Conservation (phyloP, 345 rosid genomes). For the Murraya paniculata region DNA sequence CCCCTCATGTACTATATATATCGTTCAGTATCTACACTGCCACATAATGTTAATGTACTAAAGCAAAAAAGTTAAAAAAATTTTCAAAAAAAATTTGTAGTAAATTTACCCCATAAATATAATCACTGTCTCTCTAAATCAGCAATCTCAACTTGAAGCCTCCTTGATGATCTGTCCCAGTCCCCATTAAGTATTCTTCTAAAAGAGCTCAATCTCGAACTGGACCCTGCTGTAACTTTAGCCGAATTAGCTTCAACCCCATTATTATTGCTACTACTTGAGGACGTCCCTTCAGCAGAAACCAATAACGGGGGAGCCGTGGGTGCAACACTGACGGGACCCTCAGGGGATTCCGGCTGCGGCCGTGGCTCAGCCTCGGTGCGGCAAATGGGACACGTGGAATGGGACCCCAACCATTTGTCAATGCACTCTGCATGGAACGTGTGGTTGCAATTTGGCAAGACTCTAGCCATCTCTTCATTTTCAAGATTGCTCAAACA, state of each 20-base stretch:
- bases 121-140: constrained; percentile 48
- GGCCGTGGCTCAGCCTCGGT: constrained; percentile 61
- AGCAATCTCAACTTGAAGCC: constrained; percentile 25
- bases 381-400: constrained; percentile 82
- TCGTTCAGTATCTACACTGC: too few species aligned
- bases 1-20: too few species aligned
- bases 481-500: constrained; percentile 66
- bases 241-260: constrained; percentile 11
- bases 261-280: neutral
- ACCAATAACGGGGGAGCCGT: constrained; percentile 32
- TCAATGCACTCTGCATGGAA: constrained; percentile 73
- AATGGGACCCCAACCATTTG: constrained; percentile 52
- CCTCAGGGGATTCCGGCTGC: constrained; percentile 48
- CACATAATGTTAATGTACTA: too few species aligned
- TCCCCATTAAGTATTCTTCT: constrained; percentile 38
- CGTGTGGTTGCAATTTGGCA: constrained; percentile 77
- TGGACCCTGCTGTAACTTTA: constrained; percentile 34
- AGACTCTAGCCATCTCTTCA: constrained; percentile 51
- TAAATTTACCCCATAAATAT: neutral
- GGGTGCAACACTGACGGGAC: constrained; percentile 26
- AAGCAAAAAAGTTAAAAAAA: too few species aligned
- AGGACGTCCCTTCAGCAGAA: constrained; percentile 21
- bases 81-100: too few species aligned
- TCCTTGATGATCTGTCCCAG: constrained; percentile 48
- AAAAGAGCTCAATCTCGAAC: constrained; percentile 43